Evolutionary conservation across 352 stramenopile species (phyloP).

Genomic region (Pythium vanterpoolii): DNA sequence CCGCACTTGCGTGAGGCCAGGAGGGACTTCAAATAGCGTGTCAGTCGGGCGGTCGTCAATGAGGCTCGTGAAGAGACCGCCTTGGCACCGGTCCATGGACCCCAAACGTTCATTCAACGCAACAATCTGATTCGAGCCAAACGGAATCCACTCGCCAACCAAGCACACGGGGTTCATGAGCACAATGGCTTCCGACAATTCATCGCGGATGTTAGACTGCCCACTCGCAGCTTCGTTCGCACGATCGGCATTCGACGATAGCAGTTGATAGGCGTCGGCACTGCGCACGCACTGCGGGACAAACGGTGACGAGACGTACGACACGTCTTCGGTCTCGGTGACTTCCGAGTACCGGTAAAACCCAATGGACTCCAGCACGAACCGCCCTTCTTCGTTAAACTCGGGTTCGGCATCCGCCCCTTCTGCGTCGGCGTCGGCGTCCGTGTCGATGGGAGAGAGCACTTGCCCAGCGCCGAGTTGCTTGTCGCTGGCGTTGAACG

Average conservation of each 20-base stretch:
- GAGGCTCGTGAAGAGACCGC: slow-evolving; percentile 91
- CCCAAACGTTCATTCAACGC: slow-evolving; percentile 95
- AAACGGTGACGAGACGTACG: slow-evolving; percentile 94
- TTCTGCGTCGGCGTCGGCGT: no score
- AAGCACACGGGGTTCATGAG: slow-evolving; percentile 93
- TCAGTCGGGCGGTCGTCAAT: slow-evolving; percentile 80
- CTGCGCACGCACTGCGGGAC: slow-evolving; percentile 93
- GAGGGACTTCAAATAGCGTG: slow-evolving; percentile 80
- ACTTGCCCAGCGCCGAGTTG: slow-evolving; percentile 20
- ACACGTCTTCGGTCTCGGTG: slow-evolving; percentile 95
- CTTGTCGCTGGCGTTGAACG: slow-evolving; percentile 36
- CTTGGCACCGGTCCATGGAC: slow-evolving; percentile 92
- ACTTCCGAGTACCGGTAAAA: slow-evolving; percentile 92
- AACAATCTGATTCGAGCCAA: slow-evolving; percentile 95
- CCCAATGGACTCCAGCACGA: slow-evolving; percentile 70
- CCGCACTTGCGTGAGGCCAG: slow-evolving; percentile 91
- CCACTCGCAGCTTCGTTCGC: slow-evolving; percentile 81
- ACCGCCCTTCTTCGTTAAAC: slow-evolving; percentile 50
- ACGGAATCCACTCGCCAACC: slow-evolving; percentile 96
- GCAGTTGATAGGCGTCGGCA: slow-evolving; percentile 56
- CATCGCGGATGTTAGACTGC: slow-evolving; percentile 87
- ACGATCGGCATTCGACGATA: slow-evolving; percentile 91
- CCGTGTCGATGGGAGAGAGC: not conserved
- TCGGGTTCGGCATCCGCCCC: slow-evolving; percentile 15
- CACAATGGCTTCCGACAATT: slow-evolving; percentile 92